Evolutionary conservation across 2,329 filamentous ascomycete genomes (phyloP).

Genomic region (Sclerotinia minor): DNA sequence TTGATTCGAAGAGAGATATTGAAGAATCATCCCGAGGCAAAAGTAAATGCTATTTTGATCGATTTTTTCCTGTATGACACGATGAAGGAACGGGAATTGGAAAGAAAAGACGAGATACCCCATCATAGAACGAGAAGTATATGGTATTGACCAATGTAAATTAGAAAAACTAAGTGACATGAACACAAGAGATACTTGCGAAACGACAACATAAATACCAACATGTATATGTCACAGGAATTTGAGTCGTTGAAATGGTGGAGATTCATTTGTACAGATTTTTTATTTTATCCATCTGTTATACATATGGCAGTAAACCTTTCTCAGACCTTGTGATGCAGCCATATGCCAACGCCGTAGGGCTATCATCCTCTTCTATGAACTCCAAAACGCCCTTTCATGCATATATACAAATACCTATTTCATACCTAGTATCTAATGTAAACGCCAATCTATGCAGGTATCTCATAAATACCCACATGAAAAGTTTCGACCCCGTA

Average conservation of each 20-base stretch:
- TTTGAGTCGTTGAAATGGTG: not conserved
- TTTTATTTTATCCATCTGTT: slow-evolving; percentile 5
- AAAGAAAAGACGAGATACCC: slow-evolving; percentile 62
- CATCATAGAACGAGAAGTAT: slow-evolving; percentile 92
- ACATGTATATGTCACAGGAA: not conserved
- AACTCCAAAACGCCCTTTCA: slow-evolving; percentile 22
- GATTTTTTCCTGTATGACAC: slow-evolving; percentile 97
- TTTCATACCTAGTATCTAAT: slow-evolving; percentile 20
- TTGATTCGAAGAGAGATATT: slow-evolving; percentile 80
- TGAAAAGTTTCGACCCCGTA: not conserved
- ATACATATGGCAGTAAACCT: not conserved
- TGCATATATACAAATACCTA: slow-evolving; percentile 19
- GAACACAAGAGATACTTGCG: not conserved
- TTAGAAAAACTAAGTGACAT: not conserved
- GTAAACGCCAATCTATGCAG: slow-evolving; percentile 21
- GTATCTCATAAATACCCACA: slow-evolving; percentile 12
- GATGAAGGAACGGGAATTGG: slow-evolving; percentile 78
- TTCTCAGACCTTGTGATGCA: not conserved
- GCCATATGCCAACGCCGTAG: not conserved
- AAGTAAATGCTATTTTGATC: slow-evolving; percentile 85
- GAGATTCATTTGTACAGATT: slow-evolving; percentile 15
- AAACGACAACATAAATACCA: not conserved
- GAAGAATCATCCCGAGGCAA: slow-evolving; percentile 66
- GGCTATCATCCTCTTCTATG: not conserved
- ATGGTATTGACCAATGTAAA: slow-evolving; percentile 68